Base-by-base conservation (phyloP, 148 eudicot species). In the Rhododendron molle region DNA sequence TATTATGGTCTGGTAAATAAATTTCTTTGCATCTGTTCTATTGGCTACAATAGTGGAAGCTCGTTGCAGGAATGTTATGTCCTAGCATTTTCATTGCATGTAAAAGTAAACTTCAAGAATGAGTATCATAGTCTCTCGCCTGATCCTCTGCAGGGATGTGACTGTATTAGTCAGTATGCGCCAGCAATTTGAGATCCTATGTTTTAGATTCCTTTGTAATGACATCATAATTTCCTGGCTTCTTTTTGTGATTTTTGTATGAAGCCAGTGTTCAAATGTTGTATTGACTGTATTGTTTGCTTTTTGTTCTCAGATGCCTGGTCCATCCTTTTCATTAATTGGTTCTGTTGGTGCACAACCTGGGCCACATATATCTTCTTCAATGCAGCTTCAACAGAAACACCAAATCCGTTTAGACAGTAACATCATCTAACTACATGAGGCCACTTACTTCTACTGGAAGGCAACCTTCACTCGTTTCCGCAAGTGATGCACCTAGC, bases 311-410 rank as follows among this genome's bases (percentile, higher is more conserved):
- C 80, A 90, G 88, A 38, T 85, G 82, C 85, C 62, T 58, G 85
- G 83, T 43, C 84, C 90, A 5, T 56, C 88, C 28, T 86, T 79
- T 83, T 89, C 93, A 85, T 82, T 89, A 43, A 86, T 86, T 87
- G 96, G 93, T 84, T 86, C 94, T 62, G 86, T 87, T 85, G 86
- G 87, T 69, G 79, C 89, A 82, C 97, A 90, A 84, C 78, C 56
- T 26, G 89, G 87, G 26, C 85, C 88, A 40, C 94, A 92, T 87
- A 84, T 85, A 77, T 85, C 97, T 78, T 91, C 94, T 85, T 83
- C 94, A 36, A 77, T 90, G 26, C 94, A 87, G 81, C 89, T 89
- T 83, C 96, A 92, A 44, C 89, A 91, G 46, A 90, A 94, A 78
- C 90, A 86, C 34, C 85, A 88, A 52, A 85, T 86, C 69, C 78